Evolutionary conservation across 2,329 filamentous ascomycete genomes (phyloP).

Genomic region (Talaromyces sp.): DNA sequence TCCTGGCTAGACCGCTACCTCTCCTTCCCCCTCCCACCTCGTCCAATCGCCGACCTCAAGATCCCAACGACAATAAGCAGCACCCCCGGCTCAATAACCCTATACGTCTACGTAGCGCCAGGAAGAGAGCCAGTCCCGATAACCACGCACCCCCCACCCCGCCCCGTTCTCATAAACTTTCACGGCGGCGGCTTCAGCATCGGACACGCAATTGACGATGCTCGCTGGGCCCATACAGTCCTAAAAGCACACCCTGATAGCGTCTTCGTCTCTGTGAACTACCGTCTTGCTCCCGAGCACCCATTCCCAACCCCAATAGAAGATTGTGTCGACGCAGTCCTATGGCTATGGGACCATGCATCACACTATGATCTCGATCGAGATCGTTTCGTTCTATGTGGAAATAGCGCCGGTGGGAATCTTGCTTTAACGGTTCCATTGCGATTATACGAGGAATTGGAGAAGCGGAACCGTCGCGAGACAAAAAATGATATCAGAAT

Average conservation of each 20-base stretch:
- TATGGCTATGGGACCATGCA: conserved; percentile 24
- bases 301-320: conserved; percentile 26
- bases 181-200: conserved; percentile 26
- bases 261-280: conserved; percentile 26
- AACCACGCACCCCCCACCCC: conserved; percentile 1
- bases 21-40: conserved; percentile 16
- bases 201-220: conserved; percentile 20
- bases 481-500: conserved; percentile 2
- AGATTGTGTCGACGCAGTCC: conserved; percentile 28
- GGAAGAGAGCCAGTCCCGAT: not conserved
- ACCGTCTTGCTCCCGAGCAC: conserved; percentile 29
- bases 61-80: conserved; percentile 22
- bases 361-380: conserved; percentile 20
- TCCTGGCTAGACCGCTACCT: conserved; percentile 23
- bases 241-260: conserved; percentile 15
- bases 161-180: conserved; percentile 23
- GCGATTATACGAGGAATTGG: conserved; percentile 13
- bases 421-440: conserved; percentile 19
- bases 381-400: conserved; percentile 16
- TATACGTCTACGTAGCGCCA: conserved; percentile 19
- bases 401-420: conserved; percentile 23
- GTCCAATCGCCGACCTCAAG: conserved; percentile 10
- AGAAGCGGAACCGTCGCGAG: not conserved
- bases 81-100: conserved; percentile 13
- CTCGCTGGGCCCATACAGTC: conserved; percentile 18